These are phyloP conservation scores for Cyclotella sp. DNA, from an alignment of 108 stramenopile genomes.

Conservation along the genomic window DNA sequence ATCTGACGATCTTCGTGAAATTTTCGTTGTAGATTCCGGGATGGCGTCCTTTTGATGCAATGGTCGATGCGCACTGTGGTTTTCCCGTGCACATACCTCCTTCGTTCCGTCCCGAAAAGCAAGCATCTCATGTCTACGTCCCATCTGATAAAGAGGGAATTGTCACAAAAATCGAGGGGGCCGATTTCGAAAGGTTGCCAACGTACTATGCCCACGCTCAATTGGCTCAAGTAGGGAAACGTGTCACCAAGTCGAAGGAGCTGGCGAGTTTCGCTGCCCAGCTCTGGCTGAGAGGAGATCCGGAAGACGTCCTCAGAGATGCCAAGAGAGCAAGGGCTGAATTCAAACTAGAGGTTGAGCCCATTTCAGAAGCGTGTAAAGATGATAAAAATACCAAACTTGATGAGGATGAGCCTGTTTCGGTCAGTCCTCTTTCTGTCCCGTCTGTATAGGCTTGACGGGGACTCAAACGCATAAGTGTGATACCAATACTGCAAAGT, in stretches of 20 bases:
- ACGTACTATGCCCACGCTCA: conserved; percentile 45
- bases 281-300: conserved; percentile 50
- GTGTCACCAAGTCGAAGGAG: conserved; percentile 38
- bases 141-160: conserved; percentile 59
- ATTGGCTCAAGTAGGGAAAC: conserved; percentile 46
- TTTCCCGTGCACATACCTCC: conserved; percentile 56
- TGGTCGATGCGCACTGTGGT: conserved; percentile 67
- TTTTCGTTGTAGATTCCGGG: conserved; percentile 25
- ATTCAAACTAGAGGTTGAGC: conserved; percentile 51
- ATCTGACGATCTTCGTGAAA: background rate
- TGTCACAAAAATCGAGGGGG: conserved; percentile 32
- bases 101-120: conserved; percentile 46
- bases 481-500: no score
- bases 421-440: background rate
- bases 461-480: no score
- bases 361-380: background rate
- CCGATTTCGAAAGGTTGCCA: conserved; percentile 53
- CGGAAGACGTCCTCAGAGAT: conserved; percentile 48
- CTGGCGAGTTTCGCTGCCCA: conserved; percentile 48
- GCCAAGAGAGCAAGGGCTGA: conserved; percentile 44
- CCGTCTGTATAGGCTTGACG: background rate
- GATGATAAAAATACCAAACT: background rate
- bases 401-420: background rate
- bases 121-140: conserved; percentile 50
- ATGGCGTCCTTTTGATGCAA: conserved; percentile 62